Evolutionary conservation across 2,329 filamentous ascomycete genomes (phyloP), one percentile per base, ranked within the genome.

Genomic region (Cercospora nicotianae): DNA sequence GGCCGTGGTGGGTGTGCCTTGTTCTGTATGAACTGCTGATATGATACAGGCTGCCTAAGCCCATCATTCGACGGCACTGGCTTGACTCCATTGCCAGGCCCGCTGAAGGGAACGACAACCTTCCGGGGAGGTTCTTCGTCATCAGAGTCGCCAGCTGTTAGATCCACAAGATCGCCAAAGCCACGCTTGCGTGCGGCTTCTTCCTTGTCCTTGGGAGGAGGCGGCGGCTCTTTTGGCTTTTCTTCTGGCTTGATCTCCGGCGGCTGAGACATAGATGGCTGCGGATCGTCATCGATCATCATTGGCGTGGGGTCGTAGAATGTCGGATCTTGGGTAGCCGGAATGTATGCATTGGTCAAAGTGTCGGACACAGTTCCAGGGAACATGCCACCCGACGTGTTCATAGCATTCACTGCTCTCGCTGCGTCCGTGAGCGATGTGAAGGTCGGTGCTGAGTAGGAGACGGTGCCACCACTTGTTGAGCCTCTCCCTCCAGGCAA

Each of bases 111-210:
- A 60, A 76, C 69, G 42, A 70, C 78, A 63, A 81, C 80, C 60
- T 77, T 77, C 5, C 77, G 77, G 63, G 77, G 74, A 72, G 81
- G 72, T 1, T 83, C 81, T 23, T 87, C 83, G 45, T 84, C 83
- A 16, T 81, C 82, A 18, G 84, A 73, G 23, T 77, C 75, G 23
- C 76, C 69, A 6, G 71, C 70, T 3, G 84, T 83, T 63, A 87
- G 74, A 72, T 87, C 86, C 5, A 87, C 79, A 51, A 88, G 76
- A 30, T 87, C 85, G 28, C 78, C 81, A 69, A 87, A 84, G 7
- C 80, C 83, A 23, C 85, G 81, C 73, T 87, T 88, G 28, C 84
- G 79, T n/a, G 86, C 85, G 63, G 81, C 81, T 72, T 86, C 83
- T 73, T 84, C 84, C 71, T 87, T 87, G 69, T 84, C 81, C 5